phyloP scores from a whole-genome alignment of 2,329 filamentous ascomycete genomes.

The Hymenotorrendiella dingleyae region DNA sequence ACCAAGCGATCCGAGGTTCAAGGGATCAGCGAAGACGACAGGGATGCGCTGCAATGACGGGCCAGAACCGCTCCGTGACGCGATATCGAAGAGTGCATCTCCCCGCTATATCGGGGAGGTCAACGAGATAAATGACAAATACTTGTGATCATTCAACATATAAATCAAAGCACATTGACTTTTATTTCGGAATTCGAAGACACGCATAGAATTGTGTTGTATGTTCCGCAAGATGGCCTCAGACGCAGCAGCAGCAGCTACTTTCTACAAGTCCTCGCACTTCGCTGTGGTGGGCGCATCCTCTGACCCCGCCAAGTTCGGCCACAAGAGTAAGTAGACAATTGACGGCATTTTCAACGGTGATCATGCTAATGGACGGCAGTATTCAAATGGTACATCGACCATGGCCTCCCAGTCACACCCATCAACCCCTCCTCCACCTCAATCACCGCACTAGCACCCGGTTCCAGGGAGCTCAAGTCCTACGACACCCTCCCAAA shows the following conservation, averaged over 20 bases:
- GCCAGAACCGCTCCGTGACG: too few relatives aligned
- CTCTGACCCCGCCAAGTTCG: conserved; percentile 78
- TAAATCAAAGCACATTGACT: too few relatives aligned
- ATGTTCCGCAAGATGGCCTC: conserved; percentile 60
- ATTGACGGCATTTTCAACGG: too few relatives aligned
- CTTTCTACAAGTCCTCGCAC: conserved; percentile 72
- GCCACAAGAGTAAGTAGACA: conserved; percentile 81
- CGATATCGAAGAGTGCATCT: too few relatives aligned
- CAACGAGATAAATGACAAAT: too few relatives aligned
- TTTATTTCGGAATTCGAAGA: too few relatives aligned
- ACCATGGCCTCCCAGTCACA: conserved; percentile 67
- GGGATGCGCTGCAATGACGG: too few relatives aligned
- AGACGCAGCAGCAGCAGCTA: conserved; percentile 59
- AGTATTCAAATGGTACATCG: conserved; percentile 90
- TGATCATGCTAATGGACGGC: background rate
- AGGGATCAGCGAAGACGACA: too few relatives aligned
- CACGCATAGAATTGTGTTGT: too few relatives aligned
- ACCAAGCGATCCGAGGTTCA: too few relatives aligned
- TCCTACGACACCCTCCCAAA: conserved; percentile 45
- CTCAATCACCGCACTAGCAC: conserved; percentile 54
- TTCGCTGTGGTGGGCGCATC: conserved; percentile 91
- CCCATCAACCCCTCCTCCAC: conserved; percentile 74
- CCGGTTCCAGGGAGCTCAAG: conserved; percentile 32
- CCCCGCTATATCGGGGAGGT: too few relatives aligned
- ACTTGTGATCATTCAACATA: too few relatives aligned